phyloP scores from a whole-genome alignment of 2,329 filamentous ascomycete species.

The Penicillium sp. region DNA sequence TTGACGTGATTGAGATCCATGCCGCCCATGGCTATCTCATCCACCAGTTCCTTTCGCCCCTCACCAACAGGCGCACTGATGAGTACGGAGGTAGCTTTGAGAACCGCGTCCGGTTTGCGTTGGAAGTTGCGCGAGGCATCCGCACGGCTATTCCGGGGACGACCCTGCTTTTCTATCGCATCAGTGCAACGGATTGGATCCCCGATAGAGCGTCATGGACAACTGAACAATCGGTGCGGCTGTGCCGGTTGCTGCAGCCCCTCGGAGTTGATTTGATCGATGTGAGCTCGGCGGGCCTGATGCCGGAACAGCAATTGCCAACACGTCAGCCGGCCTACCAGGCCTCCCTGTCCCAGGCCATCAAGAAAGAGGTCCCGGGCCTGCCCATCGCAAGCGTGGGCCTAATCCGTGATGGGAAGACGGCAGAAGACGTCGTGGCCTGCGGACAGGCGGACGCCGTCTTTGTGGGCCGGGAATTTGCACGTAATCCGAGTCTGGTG shows the following conservation, averaged over 20 bases:
- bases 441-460: too few relatives aligned
- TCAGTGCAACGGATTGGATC: not conserved
- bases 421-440: too few relatives aligned
- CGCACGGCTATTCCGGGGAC: not conserved
- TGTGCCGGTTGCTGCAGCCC: not conserved
- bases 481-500: too few relatives aligned
- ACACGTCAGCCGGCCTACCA: too few relatives aligned
- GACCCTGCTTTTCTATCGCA: not conserved
- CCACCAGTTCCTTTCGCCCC: slow-evolving; percentile 64
- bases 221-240: not conserved
- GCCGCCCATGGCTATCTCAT: slow-evolving; percentile 74
- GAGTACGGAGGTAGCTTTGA: slow-evolving; percentile 49
- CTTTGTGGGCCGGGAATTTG: too few relatives aligned
- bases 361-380: too few relatives aligned
- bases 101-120: slow-evolving; percentile 61
- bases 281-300: not conserved
- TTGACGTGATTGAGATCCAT: slow-evolving; percentile 76
- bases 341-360: too few relatives aligned
- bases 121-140: not conserved
- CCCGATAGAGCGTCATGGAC: not conserved
- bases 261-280: slow-evolving; percentile 1
- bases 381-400: too few relatives aligned
- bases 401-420: too few relatives aligned
- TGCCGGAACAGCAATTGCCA: too few relatives aligned
- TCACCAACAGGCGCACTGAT: slow-evolving; percentile 63